Percentiles rank a stretch among this genome's conserved stretches.
These are phyloP conservation scores for Jatropha curcas DNA, from an alignment of 345 rosid genomes.

Conservation along the genomic window DNA sequence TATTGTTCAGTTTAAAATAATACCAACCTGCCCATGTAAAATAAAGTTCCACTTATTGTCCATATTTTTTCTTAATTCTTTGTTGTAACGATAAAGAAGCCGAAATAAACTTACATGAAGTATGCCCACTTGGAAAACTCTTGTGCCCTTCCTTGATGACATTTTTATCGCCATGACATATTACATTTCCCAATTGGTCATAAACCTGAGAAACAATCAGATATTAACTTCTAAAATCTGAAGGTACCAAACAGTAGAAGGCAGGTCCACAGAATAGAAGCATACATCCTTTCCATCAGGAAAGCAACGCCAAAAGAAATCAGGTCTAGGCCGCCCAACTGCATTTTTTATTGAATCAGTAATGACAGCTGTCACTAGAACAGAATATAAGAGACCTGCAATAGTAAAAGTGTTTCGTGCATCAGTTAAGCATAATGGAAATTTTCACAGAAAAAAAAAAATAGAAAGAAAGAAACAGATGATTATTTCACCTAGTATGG, in stretches of 20 bases:
- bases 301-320: constrained; percentile 96
- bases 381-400: constrained; percentile 77
- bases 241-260: constrained; percentile 15
- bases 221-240: background rate
- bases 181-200: constrained; percentile 66
- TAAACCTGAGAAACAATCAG: constrained; percentile 44
- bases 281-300: constrained; percentile 90
- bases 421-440: constrained; percentile 14
- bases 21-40: background rate
- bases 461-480: background rate
- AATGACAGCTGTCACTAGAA: constrained; percentile 62
- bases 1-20: background rate
- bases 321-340: constrained; percentile 89
- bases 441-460: constrained; percentile 9
- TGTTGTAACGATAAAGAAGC: background rate
- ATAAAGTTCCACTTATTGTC: background rate
- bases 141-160: constrained; percentile 83
- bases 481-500: constrained; percentile 63
- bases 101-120: constrained; percentile 56
- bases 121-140: constrained; percentile 93
- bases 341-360: constrained; percentile 83
- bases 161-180: constrained; percentile 67
- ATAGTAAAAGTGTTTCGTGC: background rate
- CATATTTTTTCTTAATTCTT: no score
- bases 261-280: constrained; percentile 17